Base-by-base conservation (phyloP, 2,329 filamentous ascomycete genomes). In the Colletotrichum incanum region DNA sequence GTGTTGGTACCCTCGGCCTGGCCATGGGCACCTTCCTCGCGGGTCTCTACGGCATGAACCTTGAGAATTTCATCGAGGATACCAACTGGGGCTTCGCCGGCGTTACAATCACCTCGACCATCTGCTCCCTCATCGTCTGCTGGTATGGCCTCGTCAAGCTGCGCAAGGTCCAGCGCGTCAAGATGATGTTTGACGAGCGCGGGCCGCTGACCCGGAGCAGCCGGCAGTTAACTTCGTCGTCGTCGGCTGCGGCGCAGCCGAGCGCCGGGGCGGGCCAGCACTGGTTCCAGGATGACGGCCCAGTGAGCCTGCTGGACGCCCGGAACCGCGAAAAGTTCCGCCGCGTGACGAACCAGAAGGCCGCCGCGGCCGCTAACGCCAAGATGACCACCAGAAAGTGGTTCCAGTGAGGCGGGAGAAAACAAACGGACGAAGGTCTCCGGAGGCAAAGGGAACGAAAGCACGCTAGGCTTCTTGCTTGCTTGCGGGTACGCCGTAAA, bases 1-100 rank as follows among this genome's bases (percentile, higher is more conserved):
- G 93, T 79, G 95, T 99, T 72, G 94, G 95, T 69, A 98, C 96
- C 1, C 90, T 99, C 5, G 95, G 95, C n/a, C 91, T 98, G 59
- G 96, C 94, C 66, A 94, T 95, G 80, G 96, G 96, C 67, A 98
- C 96, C 61, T 97, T 98, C 80, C 89, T 98, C 77, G 97, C 96
- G 11, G 95, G 95, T n/a, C 91, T 99, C n/a, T 99, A 98, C 87
- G 96, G 96, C 77, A 98, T 98, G 95, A 99, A 99, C 85, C 86
- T 99, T 75, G 97, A 98, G 80, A 98, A 98, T 83, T 98, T 98
- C 82, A 94, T 98, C 77, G 96, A 99, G 85, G 96, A 98, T 80
- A 95, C 93, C 1, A 90, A 94, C 82, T 89, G 94, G 82, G 96
- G 96, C 14, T 98, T 99, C 81, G 88, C 88, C 58, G 90, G 90